phyloP scores from a whole-genome alignment of 129 eudicot genomes.

The Flaveria trinervia region DNA sequence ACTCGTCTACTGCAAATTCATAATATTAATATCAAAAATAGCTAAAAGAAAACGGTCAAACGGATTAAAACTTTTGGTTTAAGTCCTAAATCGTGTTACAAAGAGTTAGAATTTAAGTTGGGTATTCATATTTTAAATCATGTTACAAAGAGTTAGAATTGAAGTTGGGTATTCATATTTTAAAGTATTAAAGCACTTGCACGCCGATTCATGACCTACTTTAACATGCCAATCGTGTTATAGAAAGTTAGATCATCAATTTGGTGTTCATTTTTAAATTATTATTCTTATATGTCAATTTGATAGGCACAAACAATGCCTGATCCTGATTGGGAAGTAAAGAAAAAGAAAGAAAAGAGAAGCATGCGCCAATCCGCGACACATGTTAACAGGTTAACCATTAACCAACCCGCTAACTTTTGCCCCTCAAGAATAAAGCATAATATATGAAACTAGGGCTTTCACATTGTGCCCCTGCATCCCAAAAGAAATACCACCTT shows the following conservation, averaged over 20 bases:
- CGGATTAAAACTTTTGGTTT: too few species aligned
- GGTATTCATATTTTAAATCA: too few species aligned
- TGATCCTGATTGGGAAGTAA: too few species aligned
- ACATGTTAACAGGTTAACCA: not conserved
- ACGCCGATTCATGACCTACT: not conserved
- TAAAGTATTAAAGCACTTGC: not conserved
- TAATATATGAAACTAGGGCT: not conserved
- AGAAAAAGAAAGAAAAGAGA: not conserved
- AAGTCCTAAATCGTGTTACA: too few species aligned
- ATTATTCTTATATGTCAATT: not conserved
- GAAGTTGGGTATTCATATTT: too few species aligned
- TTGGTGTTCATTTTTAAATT: not conserved
- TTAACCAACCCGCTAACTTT: not conserved
- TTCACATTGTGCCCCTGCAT: not conserved
- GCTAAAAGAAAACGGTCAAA: too few species aligned
- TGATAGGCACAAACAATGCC: too few species aligned
- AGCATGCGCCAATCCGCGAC: not conserved
- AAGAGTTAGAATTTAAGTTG: too few species aligned
- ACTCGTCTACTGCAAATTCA: conserved; percentile 59
- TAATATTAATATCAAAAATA: not conserved
- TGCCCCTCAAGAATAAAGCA: not conserved
- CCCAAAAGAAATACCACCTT: not conserved
- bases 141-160: too few species aligned
- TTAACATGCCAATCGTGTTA: not conserved
- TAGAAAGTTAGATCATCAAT: not conserved